A percentile compares a stretch with the other conserved stretches of the same genome.
These are phyloP conservation scores for Tripterygium wilfordii DNA, from an alignment of 177 flowering plant species.

Conservation along the genomic window DNA sequence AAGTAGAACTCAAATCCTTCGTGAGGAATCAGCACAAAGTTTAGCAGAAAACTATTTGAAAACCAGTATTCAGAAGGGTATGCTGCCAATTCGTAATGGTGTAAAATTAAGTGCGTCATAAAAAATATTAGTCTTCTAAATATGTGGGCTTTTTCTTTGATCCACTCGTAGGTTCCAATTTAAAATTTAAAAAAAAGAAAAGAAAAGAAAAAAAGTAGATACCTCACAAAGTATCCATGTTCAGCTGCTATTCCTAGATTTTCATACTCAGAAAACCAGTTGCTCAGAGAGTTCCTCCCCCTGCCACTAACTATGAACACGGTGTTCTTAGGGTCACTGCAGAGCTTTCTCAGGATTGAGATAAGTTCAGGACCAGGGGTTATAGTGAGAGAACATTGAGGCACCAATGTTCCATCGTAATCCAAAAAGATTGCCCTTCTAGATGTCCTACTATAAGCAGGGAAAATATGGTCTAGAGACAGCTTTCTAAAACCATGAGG, in stretches of 20 bases:
- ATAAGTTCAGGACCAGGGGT: constrained; percentile 30
- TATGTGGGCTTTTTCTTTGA: no score
- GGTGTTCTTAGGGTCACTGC: constrained; percentile 33
- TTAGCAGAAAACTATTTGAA: neutral
- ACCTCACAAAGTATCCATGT: constrained; percentile 47
- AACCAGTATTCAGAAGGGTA: no score
- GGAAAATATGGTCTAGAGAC: constrained; percentile 19
- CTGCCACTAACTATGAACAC: constrained; percentile 48
- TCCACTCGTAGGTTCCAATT: no score
- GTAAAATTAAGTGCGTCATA: no score
- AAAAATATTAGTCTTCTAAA: no score
- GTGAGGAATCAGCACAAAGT: neutral
- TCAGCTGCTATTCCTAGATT: constrained; percentile 46
- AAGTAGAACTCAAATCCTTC: neutral
- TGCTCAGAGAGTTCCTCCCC: constrained; percentile 21
- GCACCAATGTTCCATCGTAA: constrained; percentile 46
- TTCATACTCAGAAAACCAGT: constrained; percentile 31
- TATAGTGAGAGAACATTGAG: constrained; percentile 25
- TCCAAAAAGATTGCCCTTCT: constrained; percentile 43
- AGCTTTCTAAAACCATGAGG: constrained; percentile 39
- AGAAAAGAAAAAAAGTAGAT: neutral
- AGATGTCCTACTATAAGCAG: constrained; percentile 21
- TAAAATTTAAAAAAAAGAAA: no score
- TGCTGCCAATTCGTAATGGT: no score
- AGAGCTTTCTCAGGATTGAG: constrained; percentile 24